Evolutionary conservation across 2,329 filamentous ascomycete species (phyloP), one percentile per base, ranked within the genome.

Genomic region (Pseudogymnoascus sp.): DNA sequence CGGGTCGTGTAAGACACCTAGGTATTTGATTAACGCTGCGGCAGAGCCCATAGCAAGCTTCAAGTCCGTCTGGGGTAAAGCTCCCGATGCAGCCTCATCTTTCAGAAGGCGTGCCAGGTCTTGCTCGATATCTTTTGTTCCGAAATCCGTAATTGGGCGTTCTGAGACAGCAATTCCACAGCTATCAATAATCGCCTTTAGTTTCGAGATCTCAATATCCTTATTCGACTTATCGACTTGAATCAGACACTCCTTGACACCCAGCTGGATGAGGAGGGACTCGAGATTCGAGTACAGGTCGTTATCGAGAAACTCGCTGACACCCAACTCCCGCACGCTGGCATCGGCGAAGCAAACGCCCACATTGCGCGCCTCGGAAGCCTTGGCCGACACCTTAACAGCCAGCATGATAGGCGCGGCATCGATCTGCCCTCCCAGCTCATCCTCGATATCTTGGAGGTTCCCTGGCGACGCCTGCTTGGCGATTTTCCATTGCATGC

Each of bases 241-340:
- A n/a, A 99, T 77, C 31, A 99, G 78, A 71, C 93, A 97, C 75
- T 99, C 95, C 73, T 92, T 95, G 19, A 97, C 91, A 5, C 95
- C 95, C 2, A 99, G 85, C 73, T 99, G 96, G 68, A 99, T 99
- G 61, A 99, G 84, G 16, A 99, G 82, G 2, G 93, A 92, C 77
- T 99, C 95, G 68, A 99, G 96, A 75, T 99, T 99, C 61, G 93
- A 98, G 78, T 96, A 99, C 8, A 97, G 82, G 73, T 99, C 95
- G 72, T 98, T 99, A 80, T 99, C 95, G n/a, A 96, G 84, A 68
- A 99, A 99, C 73, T 99, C 96, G 79, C 91, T 96, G 62, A 99
- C 92, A 7, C 95, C 95, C 2, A 99, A 83, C 78, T 99, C 95
- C 61, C 95, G 84, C 26, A 98, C 93, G 68, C 91, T 97, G 0